Conservation (phyloP, 768 basidiomycete species). For the Polyporus arcularius region DNA sequence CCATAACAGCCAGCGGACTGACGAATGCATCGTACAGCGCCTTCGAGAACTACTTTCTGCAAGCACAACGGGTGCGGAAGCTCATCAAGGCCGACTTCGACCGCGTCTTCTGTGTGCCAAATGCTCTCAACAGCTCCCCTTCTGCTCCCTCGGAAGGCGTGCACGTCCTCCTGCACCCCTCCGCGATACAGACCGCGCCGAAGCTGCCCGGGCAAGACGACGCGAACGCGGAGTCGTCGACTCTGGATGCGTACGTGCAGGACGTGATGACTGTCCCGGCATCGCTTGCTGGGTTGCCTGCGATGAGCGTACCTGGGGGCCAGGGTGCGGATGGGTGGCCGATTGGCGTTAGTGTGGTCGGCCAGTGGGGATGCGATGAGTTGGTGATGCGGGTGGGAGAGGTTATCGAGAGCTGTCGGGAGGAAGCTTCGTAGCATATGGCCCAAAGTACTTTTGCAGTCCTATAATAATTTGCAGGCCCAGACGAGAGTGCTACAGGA, state of each 20-base stretch:
- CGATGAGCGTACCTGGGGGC: conserved; percentile 68
- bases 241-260: conserved; percentile 74
- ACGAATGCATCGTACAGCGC: conserved; percentile 50
- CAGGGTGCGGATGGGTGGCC: conserved; percentile 68
- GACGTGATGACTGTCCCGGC: conserved; percentile 93
- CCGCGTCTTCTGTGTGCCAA: conserved; percentile 60
- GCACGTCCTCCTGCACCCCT: conserved; percentile 85
- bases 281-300: conserved; percentile 86
- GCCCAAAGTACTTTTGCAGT: too few relatives aligned
- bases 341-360: conserved; percentile 78
- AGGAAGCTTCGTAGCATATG: not conserved
- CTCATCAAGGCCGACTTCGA: conserved; percentile 75
- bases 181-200: conserved; percentile 86
- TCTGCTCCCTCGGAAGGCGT: conserved; percentile 40
- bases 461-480: too few relatives aligned
- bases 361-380: conserved; percentile 83
- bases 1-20: not conserved
- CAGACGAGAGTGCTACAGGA: too few relatives aligned
- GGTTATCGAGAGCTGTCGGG: conserved; percentile 29
- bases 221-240: conserved; percentile 9
- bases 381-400: conserved; percentile 57
- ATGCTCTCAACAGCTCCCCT: conserved; percentile 33
- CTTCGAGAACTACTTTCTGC: conserved; percentile 97
- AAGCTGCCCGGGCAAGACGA: conserved; percentile 35
- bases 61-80: conserved; percentile 81